phyloP scores from a whole-genome alignment of 1,139 yeast species.

The Casaregolazyma suthepensis region DNA sequence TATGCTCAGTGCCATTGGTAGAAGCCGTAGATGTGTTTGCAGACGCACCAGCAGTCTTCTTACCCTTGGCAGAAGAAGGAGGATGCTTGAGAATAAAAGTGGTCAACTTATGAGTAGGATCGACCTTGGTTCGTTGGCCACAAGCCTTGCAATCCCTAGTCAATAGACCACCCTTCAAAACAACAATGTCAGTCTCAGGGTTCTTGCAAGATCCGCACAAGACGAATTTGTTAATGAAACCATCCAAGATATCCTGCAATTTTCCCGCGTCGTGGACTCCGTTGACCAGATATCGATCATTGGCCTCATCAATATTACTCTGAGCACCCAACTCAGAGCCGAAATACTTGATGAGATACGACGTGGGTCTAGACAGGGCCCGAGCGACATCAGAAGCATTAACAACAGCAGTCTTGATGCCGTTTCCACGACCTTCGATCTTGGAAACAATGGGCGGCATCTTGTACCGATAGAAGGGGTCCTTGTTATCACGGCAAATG shows the following conservation, averaged over 20 bases:
- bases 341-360: slow-evolving; percentile 86
- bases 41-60: slow-evolving; percentile 62
- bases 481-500: slow-evolving; percentile 95
- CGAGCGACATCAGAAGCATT: slow-evolving; percentile 91
- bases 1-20: slow-evolving; percentile 68
- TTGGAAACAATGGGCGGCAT: slow-evolving; percentile 98
- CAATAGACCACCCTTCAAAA: slow-evolving; percentile 70
- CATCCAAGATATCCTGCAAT: slow-evolving; percentile 90
- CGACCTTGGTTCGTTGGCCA: slow-evolving; percentile 82
- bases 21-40: slow-evolving; percentile 37
- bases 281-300: slow-evolving; percentile 85
- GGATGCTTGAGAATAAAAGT: slow-evolving; percentile 90
- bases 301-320: slow-evolving; percentile 70
- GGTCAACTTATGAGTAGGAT: slow-evolving; percentile 80
- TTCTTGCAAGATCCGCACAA: slow-evolving; percentile 93
- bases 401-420: slow-evolving; percentile 92
- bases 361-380: slow-evolving; percentile 87
- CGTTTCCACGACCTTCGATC: slow-evolving; percentile 98
- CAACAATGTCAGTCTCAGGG: slow-evolving; percentile 91
- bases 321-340: slow-evolving; percentile 98
- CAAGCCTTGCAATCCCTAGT: slow-evolving; percentile 98
- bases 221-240: slow-evolving; percentile 87
- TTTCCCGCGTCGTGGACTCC: slow-evolving; percentile 91
- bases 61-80: slow-evolving; percentile 54
- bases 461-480: slow-evolving; percentile 98